phyloP scores from a whole-genome alignment of 495 filamentous ascomycete genomes.

The Neurospora tetrasperma region DNA sequence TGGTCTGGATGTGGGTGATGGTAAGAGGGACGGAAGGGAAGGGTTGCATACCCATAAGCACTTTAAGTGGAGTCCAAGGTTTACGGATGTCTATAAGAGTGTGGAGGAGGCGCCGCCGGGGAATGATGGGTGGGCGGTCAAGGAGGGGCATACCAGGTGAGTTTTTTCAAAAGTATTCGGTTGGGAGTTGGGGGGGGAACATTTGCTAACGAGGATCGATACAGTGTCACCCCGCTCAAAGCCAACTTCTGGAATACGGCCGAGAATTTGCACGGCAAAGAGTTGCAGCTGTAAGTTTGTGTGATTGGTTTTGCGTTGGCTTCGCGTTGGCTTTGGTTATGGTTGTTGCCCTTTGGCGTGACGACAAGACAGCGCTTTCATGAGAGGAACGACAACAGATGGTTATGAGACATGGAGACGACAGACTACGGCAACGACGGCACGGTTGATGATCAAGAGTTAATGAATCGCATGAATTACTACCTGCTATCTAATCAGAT shows the following conservation, averaged over 20 bases:
- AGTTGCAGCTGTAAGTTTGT: conserved; percentile 81
- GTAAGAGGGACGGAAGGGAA: neutral
- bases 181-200: neutral
- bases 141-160: conserved; percentile 80
- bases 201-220: neutral
- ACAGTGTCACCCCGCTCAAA: conserved; percentile 78
- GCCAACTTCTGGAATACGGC: conserved; percentile 86
- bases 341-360: neutral
- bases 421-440: neutral
- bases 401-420: neutral
- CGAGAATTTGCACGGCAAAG: conserved; percentile 45
- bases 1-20: conserved; percentile 8
- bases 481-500: conserved; percentile 5
- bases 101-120: conserved; percentile 72
- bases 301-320: neutral
- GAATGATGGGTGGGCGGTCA: conserved; percentile 91
- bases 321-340: neutral
- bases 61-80: conserved; percentile 88
- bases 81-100: conserved; percentile 73
- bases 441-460: neutral
- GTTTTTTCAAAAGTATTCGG: conserved; percentile 12
- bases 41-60: conserved; percentile 59
- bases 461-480: neutral
- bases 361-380: neutral
- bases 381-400: neutral